Conservation (phyloP, 164 flowering plant species). For the Euptelea pleiosperma region DNA sequence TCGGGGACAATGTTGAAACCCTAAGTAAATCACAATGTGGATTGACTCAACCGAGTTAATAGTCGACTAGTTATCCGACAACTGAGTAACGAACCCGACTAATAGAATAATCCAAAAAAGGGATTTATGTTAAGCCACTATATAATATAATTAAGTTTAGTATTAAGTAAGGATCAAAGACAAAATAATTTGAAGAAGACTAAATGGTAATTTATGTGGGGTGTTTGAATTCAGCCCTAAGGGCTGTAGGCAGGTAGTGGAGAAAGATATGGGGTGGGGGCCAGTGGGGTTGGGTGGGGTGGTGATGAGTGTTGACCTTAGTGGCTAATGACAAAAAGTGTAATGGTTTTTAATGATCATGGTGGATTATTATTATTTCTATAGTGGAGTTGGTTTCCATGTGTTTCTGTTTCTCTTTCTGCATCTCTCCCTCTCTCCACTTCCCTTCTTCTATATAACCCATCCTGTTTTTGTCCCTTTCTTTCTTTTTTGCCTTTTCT, state of each 20-base stretch:
- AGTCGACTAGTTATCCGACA: too few relatives aligned
- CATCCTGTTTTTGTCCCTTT: constrained; percentile 15
- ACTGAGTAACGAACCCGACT: too few relatives aligned
- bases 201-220: not conserved
- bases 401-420: constrained; percentile 27
- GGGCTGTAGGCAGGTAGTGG: too few relatives aligned
- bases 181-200: constrained; percentile 10
- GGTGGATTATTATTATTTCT: constrained; percentile 13
- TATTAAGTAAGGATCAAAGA: constrained; percentile 3
- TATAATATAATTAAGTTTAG: too few relatives aligned
- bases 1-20: too few relatives aligned
- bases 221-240: not conserved
- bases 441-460: not conserved
- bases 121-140: too few relatives aligned
- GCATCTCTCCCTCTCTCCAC: too few relatives aligned
- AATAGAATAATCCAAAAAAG: too few relatives aligned
- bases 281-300: not conserved
- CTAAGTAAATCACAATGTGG: too few relatives aligned
- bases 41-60: too few relatives aligned
- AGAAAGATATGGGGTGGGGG: constrained; percentile 15
- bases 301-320: constrained; percentile 20
- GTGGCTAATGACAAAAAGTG: constrained; percentile 28
- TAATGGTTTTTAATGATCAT: constrained; percentile 16
- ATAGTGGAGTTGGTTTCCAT: constrained; percentile 21
- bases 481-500: too few relatives aligned